Base-by-base conservation (phyloP, 192 early-diverging fungal genomes). In the Coemansia asiatica region DNA sequence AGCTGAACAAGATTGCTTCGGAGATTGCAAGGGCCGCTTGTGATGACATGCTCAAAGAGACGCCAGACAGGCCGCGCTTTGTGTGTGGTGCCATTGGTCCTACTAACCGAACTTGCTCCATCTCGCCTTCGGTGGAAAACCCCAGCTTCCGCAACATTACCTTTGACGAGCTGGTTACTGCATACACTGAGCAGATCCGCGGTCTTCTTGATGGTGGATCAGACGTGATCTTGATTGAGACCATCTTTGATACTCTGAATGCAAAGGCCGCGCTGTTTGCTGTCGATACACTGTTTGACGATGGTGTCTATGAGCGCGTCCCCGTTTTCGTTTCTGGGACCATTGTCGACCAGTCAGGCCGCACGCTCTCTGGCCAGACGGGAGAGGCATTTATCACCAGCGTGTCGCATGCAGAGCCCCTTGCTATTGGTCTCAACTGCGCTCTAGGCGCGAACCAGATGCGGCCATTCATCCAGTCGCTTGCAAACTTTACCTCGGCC, bases 231-330 rank as follows among this genome's bases (percentile, higher is more conserved):
- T 84, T 98, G 70, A 92, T 98, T 0, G 96, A 98, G 73, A 98
- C 96, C 31, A 93, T 98, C 73, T 98, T 98, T 67, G 96, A 98
- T 76, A 98, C 96, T 21, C 80, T 95, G n/a, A 98, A 98, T 64
- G 92, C 94, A 57, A 98, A 98, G 80, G 96, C 96, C 4, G 96
- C 94, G 1, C 71, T 96, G 33, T 98, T 87, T 84, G 96, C 96
- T 15, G 90, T 96, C 68, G 94, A 96, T 76, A 67, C 86, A 7
- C 81, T 92, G 36, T 91, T 95, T 63, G 88, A 92, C 27, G 89
- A 92, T 47, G 89, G 88, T 36, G 86, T 85, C 15, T 98, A 93
- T 44, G 81, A 83, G 66, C 67, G 78, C 53, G 79, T 88, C 5
- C 90, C 91, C 7, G 78, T 94, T 31, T 87, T 92, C 69, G 84